Base-by-base conservation (phyloP, 805 yeast genomes). In the Zygosaccharomyces bisporus region DNA sequence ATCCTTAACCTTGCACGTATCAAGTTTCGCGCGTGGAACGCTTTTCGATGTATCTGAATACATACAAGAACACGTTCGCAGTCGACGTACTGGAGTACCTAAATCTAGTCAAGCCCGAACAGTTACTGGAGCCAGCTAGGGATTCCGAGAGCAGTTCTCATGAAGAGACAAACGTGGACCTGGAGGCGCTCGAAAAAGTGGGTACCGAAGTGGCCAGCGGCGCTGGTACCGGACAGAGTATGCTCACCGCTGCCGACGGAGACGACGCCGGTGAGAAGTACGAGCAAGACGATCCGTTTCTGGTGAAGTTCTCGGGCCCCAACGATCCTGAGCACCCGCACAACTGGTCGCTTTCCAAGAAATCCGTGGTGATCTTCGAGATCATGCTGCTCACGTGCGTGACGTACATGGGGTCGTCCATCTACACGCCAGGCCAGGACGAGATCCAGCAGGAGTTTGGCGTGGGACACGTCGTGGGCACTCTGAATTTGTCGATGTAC, bases 381-480 rank as follows among this genome's bases (percentile, higher is more conserved):
- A 64, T 77, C 9, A 65, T 75, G 49, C 47, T 76, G n/a, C 58
- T 77, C 38, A 73, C 82, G 3, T 61, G 72, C 8, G 63, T 79
- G 3, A 75, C 77, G 0, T 79, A 80, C 46, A 73, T 77, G 69
- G 80, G 79, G 12, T 71, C 83, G 1, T 75, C 83, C 3, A 67
- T 78, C 21, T 71, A 74, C 48, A 70, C 82, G 0, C 83, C 84
- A 0, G 76, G 79, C 16, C 63, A 72, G 24, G 65, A 57, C 14
- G 61, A 67, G n/a, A 56, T 80, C 20, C 69, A 66, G 60, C 60
- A 61, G 20, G 74, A 77, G 34, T 76, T 77, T 52, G 49, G 62
- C n/a, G 70, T 75, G 4, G 64, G 73, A 12, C 61, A 61, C 24
- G 72, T 70, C 4, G 68, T 69, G 4, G 78, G 79, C 0, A 64